phyloP scores from a whole-genome alignment of 306 rosid genomes.

The Vigna hirtella region DNA sequence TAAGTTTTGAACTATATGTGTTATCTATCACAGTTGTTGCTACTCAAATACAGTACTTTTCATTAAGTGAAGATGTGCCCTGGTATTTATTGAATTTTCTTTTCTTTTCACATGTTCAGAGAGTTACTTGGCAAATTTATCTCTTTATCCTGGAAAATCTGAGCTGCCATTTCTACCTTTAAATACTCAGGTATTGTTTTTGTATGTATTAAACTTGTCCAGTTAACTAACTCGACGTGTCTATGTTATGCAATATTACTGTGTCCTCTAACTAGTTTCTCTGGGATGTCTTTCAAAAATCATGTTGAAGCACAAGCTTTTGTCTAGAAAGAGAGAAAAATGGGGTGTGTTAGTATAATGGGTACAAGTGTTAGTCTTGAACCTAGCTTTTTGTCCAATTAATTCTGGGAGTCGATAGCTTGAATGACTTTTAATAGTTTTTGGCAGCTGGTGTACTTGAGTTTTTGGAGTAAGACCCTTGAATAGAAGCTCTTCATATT shows the following conservation, averaged over 20 bases:
- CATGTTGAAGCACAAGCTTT: conserved; percentile 8
- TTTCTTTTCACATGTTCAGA: conserved; percentile 55
- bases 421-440: background rate
- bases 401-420: background rate
- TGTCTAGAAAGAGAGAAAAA: conserved; percentile 13
- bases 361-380: background rate
- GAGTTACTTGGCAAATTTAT: conserved; percentile 91
- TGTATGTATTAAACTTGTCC: conserved; percentile 7
- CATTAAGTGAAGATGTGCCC: conserved; percentile 33
- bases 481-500: background rate
- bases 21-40: conserved; percentile 29
- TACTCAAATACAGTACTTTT: conserved; percentile 27
- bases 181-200: conserved; percentile 81
- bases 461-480: conserved; percentile 1
- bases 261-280: background rate
- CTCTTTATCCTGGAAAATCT: conserved; percentile 92
- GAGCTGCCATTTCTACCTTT: conserved; percentile 92
- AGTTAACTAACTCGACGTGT: conserved; percentile 4
- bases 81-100: conserved; percentile 31
- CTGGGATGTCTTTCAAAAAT: conserved; percentile 14
- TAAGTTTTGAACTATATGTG: conserved; percentile 55
- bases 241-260: conserved; percentile 26
- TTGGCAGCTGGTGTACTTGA: background rate
- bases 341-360: background rate
- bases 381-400: conserved; percentile 18